These are phyloP conservation scores for Hymenoscyphus linearis DNA, from an alignment of 2,329 filamentous ascomycete genomes.

Conservation along the genomic window DNA sequence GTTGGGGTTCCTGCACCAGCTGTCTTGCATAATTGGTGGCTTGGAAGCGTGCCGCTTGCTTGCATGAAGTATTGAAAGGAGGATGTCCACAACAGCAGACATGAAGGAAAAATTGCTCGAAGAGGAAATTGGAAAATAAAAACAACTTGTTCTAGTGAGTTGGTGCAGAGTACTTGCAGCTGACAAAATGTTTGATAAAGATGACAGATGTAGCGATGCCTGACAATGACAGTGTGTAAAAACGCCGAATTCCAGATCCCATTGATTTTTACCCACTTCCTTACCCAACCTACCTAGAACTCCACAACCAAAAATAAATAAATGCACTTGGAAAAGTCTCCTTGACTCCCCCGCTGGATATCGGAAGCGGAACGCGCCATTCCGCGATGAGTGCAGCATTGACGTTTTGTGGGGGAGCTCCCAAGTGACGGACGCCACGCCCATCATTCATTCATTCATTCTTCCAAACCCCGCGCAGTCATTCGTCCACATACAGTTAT, in stretches of 20 bases:
- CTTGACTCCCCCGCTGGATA: not conserved
- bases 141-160: not conserved
- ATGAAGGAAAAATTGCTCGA: not conserved
- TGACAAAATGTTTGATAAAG: not conserved
- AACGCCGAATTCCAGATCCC: too few species aligned
- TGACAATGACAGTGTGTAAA: not conserved
- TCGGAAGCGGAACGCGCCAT: not conserved
- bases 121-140: not conserved
- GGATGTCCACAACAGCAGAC: not conserved
- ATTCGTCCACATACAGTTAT: conserved; percentile 9
- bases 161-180: not conserved
- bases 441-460: not conserved
- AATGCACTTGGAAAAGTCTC: not conserved
- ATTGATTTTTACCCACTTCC: too few species aligned
- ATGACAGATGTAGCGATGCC: not conserved
- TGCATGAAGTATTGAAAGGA: not conserved
- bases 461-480: not conserved
- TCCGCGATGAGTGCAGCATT: not conserved
- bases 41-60: not conserved
- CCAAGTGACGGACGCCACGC: not conserved
- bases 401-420: not conserved
- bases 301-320: not conserved
- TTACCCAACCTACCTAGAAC: not conserved
- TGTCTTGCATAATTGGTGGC: not conserved
- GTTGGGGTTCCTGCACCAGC: not conserved